A percentile compares a stretch with the other conserved stretches of the same genome.
phyloP scores from a whole-genome alignment of 495 filamentous ascomycete genomes.

The Elasticomyces elasticus region DNA sequence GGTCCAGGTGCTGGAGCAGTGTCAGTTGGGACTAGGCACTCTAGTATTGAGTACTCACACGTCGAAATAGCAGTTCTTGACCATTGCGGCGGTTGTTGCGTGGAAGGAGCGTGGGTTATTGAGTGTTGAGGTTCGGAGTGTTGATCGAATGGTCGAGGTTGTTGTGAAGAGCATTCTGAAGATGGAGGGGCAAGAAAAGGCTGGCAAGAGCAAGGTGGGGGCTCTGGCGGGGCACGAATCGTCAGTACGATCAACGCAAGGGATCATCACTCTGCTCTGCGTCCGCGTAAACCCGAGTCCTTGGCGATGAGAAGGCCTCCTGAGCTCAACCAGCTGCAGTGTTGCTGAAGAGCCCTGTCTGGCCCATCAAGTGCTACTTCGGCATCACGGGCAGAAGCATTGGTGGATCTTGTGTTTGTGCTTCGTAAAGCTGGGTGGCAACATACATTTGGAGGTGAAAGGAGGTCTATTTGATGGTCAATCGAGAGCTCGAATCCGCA shows the following conservation, averaged over 20 bases:
- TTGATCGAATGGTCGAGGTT: background rate
- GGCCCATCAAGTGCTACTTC: background rate
- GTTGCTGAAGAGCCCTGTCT: background rate
- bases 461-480: background rate
- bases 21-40: too few species aligned
- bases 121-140: constrained; percentile 11
- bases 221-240: too few species aligned
- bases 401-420: background rate
- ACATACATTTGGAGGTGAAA: background rate
- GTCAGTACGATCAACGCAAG: too few species aligned
- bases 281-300: background rate
- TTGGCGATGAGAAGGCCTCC: background rate
- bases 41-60: too few species aligned
- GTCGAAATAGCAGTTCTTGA: constrained; percentile 58
- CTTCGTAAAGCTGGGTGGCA: background rate
- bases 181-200: constrained; percentile 8
- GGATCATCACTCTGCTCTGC: background rate
- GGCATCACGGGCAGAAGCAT: background rate
- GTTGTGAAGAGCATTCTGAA: background rate
- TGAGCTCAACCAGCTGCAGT: background rate
- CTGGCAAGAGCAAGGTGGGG: background rate
- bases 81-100: constrained; percentile 55
- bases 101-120: constrained; percentile 44
- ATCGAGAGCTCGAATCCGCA: background rate
- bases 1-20: constrained; percentile 55